These are phyloP conservation scores for Gracilaria vermiculophylla DNA, from an alignment of 23 red algal genomes.

Conservation along the genomic window DNA sequence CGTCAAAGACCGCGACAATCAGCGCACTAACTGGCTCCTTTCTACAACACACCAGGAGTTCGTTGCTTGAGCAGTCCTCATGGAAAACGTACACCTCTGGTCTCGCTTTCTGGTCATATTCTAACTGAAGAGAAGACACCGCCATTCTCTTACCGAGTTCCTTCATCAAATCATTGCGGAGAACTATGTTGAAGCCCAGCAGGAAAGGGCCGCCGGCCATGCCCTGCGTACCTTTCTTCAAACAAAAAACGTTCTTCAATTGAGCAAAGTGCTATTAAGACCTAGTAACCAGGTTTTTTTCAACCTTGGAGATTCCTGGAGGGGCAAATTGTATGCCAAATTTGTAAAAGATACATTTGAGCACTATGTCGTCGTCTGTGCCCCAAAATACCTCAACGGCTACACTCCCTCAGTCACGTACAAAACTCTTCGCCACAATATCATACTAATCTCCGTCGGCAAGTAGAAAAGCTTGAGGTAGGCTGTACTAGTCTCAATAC, in stretches of 20 bases:
- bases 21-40: neutral
- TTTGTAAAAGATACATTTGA: neutral
- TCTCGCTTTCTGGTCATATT: constrained; percentile 4
- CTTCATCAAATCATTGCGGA: neutral
- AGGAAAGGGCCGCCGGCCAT: neutral
- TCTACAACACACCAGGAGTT: neutral
- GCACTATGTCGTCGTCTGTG: neutral
- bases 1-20: constrained; percentile 5
- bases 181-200: neutral
- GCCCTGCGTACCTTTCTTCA: neutral
- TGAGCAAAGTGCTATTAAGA: neutral
- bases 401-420: neutral
- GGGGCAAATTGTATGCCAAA: neutral
- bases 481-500: no score
- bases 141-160: neutral
- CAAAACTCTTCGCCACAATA: neutral
- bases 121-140: constrained; percentile 20
- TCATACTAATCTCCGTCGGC: no score
- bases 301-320: neutral
- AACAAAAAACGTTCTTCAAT: neutral
- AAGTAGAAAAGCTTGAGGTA: no score
- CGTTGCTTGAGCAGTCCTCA: neutral
- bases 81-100: neutral
- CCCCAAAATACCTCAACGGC: neutral
- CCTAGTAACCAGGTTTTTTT: neutral